Evolutionary conservation across 352 stramenopile genomes (phyloP), one percentile per base, ranked within the genome.

Genomic region (Globisporangium radiosum): DNA sequence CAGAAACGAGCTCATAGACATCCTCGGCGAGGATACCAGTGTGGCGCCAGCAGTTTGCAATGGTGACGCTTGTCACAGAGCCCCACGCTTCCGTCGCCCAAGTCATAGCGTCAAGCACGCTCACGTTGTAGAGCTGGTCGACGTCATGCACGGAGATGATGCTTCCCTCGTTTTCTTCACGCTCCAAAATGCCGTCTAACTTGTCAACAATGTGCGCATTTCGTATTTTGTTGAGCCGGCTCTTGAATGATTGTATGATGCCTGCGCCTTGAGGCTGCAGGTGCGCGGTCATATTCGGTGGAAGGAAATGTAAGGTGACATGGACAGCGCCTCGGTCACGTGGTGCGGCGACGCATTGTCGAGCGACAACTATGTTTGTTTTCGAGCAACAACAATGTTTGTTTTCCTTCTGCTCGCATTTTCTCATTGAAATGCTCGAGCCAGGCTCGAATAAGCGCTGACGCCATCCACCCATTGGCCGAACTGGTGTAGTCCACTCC

Each of bases 191-290:
- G n/a, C 17, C 43, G 52, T 57, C 52, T 36, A 57, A 57, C 52
- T 57, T 57, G 43, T 43, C 54, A 8, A 58, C 54, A 39, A 58
- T 52, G 45, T 47, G 19, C 9, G n/a, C 43, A 19, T 50, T 58
- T 7, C 45, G 43, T 14, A 58, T 11, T 1, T 52, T 50, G 43
- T 48, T 39, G 19, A 58, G 43, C 9, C 33, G 54, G 43, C 43
- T 58, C 38, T 58, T 49, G 54, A 58, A 58, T n/a, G 38, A 8
- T 52, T 58, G 54, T 42, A 58, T 49, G 8, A 58, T 48, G 36
- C 33, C 54, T 19, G 54, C 54, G 38, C 49, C 54, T 58, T 58
- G 38, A 11, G 54, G 54, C 15, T 58, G 54, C 17, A 19, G 17
- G 17, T 19, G 17, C 17, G 17, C 17, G 17, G 17, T 19, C 17